Conservation (phyloP, 129 eudicot species). For the Dittrichia graveolens region DNA sequence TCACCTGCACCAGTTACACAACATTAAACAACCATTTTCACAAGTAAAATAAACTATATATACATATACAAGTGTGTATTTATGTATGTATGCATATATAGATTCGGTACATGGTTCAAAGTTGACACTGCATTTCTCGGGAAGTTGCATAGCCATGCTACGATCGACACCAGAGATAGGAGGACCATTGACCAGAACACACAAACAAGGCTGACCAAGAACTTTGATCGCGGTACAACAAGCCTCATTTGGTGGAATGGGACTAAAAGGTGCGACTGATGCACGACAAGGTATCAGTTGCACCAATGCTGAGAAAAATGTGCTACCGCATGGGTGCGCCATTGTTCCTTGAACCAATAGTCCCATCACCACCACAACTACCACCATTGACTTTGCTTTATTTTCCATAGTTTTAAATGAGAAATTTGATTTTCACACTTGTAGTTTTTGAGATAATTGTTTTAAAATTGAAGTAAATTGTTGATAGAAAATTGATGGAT, state of each 20-base stretch:
- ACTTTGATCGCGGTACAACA: conserved; percentile 79
- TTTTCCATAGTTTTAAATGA: conserved; percentile 36
- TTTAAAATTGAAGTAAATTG: neutral
- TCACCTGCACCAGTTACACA: conserved; percentile 33
- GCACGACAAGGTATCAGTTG: conserved; percentile 92
- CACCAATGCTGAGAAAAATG: conserved; percentile 85
- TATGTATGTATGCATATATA: neutral
- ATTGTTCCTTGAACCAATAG: conserved; percentile 43
- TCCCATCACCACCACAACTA: conserved; percentile 29
- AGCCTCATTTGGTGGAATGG: conserved; percentile 74
- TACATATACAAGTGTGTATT: neutral
- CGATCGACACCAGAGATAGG: conserved; percentile 96
- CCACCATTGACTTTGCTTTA: conserved; percentile 31
- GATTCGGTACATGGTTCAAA: conserved; percentile 73
- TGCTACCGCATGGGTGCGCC: conserved; percentile 65
- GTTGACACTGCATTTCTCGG: conserved; percentile 80
- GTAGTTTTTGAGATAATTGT: neutral
- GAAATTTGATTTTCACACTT: neutral
- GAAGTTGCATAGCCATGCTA: conserved; percentile 88
- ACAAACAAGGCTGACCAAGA: conserved; percentile 90
- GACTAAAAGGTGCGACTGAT: conserved; percentile 82
- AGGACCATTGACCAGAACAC: conserved; percentile 90
- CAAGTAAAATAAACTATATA: neutral
- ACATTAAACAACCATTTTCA: conserved; percentile 16
- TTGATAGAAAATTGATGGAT: too few species aligned